Base-by-base conservation (phyloP, 768 basidiomycete species). In the Coprinopsis cinerea region DNA sequence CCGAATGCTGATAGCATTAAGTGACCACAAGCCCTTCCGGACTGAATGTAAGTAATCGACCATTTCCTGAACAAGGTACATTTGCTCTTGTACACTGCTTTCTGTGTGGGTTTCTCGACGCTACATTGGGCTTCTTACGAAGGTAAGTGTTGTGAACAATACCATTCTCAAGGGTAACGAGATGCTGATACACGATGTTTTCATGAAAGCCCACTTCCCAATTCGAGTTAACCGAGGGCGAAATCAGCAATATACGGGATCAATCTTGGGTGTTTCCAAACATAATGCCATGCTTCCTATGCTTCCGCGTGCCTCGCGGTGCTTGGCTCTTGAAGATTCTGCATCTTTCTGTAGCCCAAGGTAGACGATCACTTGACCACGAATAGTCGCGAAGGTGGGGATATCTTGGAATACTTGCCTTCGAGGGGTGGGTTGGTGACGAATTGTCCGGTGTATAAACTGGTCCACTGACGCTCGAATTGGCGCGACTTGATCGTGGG, bases 401-500 rank as follows among this genome's bases (percentile, higher is more conserved):
- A 9, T 18, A 7, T 20, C 37, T 39, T 20, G 18, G 37, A 39
- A 18, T 10, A 14, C 37, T 34, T 34, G 30, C 11, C 13, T 7
- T 39, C 6, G 37, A 18, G 9, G 37, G 9, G 37, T 39, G 41
- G n/a, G n/a, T n/a, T 43, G 41, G 41, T 43, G 41, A 43, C 22
- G 41, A 43, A 25, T n/a, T 11, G 23, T 43, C 41, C 41, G 41
- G 41, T 22, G 23, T 25, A 43, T 45, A 20, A 45, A 45, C n/a
- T 45, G 44, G 32, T 45, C 15, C n/a, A 32, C n/a, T 45, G 27
- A 45, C 44, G 44, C 27, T 46, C 44, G 32, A 39, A 30, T 41
- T 28, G 48, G 57, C 56, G 65, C 72, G 72, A 67, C 69, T 54
- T 53, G 62, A 74, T 72, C 72, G 72, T 72, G 71, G 72, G 72